Conservation (phyloP, 202 grass and related monocot species). For the Schoenoplectus tabernaemontani region DNA sequence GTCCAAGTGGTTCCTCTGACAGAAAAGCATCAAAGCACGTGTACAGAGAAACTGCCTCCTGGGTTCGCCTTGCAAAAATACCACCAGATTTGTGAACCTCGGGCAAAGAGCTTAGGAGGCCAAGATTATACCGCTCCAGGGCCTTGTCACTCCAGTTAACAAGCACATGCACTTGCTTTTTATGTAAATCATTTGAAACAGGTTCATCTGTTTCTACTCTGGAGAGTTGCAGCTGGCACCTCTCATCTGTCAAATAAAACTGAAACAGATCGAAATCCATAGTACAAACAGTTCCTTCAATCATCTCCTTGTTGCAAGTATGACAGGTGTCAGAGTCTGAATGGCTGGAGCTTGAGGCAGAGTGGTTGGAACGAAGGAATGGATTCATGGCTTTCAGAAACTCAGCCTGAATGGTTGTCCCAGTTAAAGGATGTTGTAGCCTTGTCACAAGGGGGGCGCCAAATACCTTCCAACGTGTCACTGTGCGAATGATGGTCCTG, state of each 20-base stretch:
- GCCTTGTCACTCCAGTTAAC: constrained; percentile 64
- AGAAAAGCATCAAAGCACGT: constrained; percentile 89
- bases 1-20: constrained; percentile 80
- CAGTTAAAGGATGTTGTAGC: constrained; percentile 47
- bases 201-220: constrained; percentile 67
- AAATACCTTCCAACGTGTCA: constrained; percentile 68
- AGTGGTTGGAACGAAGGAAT: constrained; percentile 37
- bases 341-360: constrained; percentile 6
- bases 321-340: constrained; percentile 22
- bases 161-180: constrained; percentile 53
- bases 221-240: constrained; percentile 23
- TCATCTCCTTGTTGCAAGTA: constrained; percentile 19
- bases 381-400: constrained; percentile 59
- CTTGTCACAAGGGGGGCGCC: constrained; percentile 64
- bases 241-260: constrained; percentile 66
- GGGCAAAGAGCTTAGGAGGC: constrained; percentile 55
- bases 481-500: constrained; percentile 48
- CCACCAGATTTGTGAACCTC: constrained; percentile 57
- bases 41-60: constrained; percentile 75
- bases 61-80: constrained; percentile 48
- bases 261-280: constrained; percentile 24
- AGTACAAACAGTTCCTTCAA: constrained; percentile 18
- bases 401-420: constrained; percentile 35
- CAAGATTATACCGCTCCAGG: constrained; percentile 49
- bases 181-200: constrained; percentile 23